phyloP scores from a whole-genome alignment of 305 asterid genomes.

The Fraxinus xanthoxyloides region DNA sequence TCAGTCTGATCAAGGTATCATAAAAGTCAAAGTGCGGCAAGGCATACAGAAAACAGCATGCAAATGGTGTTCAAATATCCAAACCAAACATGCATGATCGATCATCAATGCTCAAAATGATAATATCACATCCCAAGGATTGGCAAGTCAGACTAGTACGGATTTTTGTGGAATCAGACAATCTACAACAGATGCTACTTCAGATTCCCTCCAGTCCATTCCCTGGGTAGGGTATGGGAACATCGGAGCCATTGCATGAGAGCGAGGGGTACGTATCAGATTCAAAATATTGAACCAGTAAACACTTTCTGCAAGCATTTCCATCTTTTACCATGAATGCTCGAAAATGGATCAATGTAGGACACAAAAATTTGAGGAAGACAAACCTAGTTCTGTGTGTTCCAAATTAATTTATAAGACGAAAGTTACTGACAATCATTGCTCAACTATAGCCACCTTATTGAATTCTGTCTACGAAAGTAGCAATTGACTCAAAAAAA shows the following conservation, averaged over 20 bases:
- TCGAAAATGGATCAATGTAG: neutral
- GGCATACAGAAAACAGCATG: constrained; percentile 1
- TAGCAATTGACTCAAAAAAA: neutral
- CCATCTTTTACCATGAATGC: neutral
- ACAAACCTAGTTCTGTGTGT: constrained; percentile 4
- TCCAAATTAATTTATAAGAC: constrained; percentile 8
- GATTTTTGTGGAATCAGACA: neutral
- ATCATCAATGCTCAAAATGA: constrained; percentile 3
- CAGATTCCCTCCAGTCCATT: neutral
- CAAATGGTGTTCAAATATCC: neutral
- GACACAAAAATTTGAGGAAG: neutral
- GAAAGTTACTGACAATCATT: neutral
- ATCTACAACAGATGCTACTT: neutral
- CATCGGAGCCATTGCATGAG: neutral
- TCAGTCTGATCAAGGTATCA: neutral
- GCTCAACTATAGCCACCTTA: constrained; percentile 8
- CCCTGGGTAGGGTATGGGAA: neutral
- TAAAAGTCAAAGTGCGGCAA: constrained; percentile 8
- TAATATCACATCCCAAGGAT: neutral
- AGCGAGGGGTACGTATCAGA: neutral
- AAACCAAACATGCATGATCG: constrained; percentile 1
- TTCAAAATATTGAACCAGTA: neutral
- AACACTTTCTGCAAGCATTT: constrained; percentile 14
- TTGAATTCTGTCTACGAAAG: neutral
- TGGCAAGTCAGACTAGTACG: constrained; percentile 2